Base-by-base conservation (phyloP, 2,329 filamentous ascomycete genomes). In the Claviceps sp. region DNA sequence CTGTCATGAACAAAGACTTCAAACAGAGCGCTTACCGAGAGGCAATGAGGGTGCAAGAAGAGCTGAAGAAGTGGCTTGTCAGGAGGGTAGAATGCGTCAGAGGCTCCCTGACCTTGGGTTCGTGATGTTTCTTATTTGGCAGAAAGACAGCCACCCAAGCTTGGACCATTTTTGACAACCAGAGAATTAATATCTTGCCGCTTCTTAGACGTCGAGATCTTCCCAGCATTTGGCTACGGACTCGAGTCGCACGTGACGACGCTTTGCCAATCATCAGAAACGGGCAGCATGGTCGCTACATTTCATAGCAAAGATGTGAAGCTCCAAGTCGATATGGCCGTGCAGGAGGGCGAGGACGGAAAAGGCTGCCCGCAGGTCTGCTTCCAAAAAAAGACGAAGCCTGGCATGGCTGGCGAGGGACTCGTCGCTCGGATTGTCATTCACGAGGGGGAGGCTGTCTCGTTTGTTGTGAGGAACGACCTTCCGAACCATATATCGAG, bases 141-240 rank as follows among this genome's bases (percentile, higher is more conserved):
- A 16, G 36, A 9, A 30, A 11, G 22, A 4, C 30, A 34, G 30
- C 9, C 30, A 34, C 30, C 30, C 30, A 18, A 20, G 16, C 18
- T 11, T 42, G 37, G 13, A 18, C 16, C 40, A 42, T n/a, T 26
- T 16, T 5, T 16, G 5, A 13, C 14, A 5, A 16, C 14, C 40
- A 5, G 16, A 20, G 2, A 22, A 20, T n/a, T 50, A 18, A 50
- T 22, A 11, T 37, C 22, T 30, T 30, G 20, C 16, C 37, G 22
- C 24, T 45, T 37, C 52, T 7, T 53, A 74, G 78, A 85, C 47
- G 70, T 89, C 8, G 82, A 88, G 57, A 70, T 89, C 13, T 87
- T 87, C 57, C 85, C 85, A 1, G 79, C 82, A 1, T 85, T 87
- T 62, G 78, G 82, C 57, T 89, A 89, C 61, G 85, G 82, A 3